phyloP scores from a whole-genome alignment of 2,329 filamentous ascomycete genomes.

The Rachicladosporium sp. region DNA sequence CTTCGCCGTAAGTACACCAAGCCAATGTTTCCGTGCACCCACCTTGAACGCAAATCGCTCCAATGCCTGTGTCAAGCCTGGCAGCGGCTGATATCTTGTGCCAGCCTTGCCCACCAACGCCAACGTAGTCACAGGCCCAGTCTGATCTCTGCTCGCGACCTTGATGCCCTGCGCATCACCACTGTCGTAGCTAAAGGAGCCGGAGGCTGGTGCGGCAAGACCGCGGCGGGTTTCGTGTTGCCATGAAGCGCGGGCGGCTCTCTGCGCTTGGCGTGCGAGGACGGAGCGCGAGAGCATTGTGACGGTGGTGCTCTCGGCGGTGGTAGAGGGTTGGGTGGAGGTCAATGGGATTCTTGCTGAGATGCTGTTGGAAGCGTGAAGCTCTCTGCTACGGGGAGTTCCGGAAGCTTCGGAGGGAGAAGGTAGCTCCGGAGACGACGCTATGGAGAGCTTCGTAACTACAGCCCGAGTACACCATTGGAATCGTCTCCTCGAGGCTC shows the following conservation, averaged over 20 bases:
- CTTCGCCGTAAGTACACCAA: background rate
- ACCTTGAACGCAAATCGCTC: constrained; percentile 98
- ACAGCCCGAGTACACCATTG: too few relatives aligned
- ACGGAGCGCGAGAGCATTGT: constrained; percentile 56
- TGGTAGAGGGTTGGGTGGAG: constrained; percentile 2
- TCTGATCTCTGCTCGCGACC: constrained; percentile 79
- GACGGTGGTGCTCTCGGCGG: constrained; percentile 7
- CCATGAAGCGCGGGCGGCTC: constrained; percentile 47
- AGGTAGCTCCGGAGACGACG: too few relatives aligned
- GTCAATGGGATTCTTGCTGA: constrained; percentile 1
- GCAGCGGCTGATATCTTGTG: constrained; percentile 80
- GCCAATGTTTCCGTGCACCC: constrained; percentile 13
- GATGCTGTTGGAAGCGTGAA: background rate
- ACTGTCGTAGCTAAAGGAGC: constrained; percentile 76
- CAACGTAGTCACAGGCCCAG: constrained; percentile 79
- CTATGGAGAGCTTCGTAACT: too few relatives aligned
- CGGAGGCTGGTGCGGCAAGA: constrained; percentile 56
- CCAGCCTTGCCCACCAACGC: constrained; percentile 89
- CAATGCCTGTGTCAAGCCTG: constrained; percentile 78
- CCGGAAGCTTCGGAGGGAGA: too few relatives aligned
- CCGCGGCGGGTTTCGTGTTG: constrained; percentile 48
- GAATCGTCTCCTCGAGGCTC: too few relatives aligned
- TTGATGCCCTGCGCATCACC: constrained; percentile 80
- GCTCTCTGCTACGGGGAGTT: background rate
- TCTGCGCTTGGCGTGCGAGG: constrained; percentile 51